phyloP scores from a whole-genome alignment of 2,329 filamentous ascomycete genomes.

The Fusarium sp. region DNA sequence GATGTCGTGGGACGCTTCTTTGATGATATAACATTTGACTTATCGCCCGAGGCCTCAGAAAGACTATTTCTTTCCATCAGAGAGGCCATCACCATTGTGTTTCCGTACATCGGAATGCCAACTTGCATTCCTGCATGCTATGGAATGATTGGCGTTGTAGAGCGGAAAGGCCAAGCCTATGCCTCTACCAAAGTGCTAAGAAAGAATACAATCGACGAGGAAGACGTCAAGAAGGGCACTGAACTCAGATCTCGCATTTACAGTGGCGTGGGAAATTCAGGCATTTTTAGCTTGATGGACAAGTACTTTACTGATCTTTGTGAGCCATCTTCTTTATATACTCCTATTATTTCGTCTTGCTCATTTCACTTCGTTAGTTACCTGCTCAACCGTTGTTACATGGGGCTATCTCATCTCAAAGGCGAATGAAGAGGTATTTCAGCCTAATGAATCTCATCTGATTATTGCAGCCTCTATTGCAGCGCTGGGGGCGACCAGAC shows the following conservation, averaged over 20 bases:
- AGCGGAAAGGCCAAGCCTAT: conserved; percentile 20
- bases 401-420: conserved; percentile 26
- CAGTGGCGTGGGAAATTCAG: conserved; percentile 23
- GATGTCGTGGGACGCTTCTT: conserved; percentile 24
- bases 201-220: conserved; percentile 18
- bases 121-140: conserved; percentile 31
- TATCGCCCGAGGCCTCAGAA: conserved; percentile 7
- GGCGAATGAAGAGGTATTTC: conserved; percentile 17
- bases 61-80: conserved; percentile 8
- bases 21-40: conserved; percentile 21
- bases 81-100: conserved; percentile 28
- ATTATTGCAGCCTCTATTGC: conserved; percentile 19
- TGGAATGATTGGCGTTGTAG: conserved; percentile 31
- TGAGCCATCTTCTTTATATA: neutral
- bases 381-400: conserved; percentile 23
- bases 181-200: conserved; percentile 20
- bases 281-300: conserved; percentile 25
- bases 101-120: conserved; percentile 28
- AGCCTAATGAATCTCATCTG: conserved; percentile 13
- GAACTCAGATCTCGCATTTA: conserved; percentile 22
- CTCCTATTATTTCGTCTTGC: neutral
- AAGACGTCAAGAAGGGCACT: conserved; percentile 5
- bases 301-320: conserved; percentile 29
- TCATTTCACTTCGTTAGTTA: conserved; percentile 5
- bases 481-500: conserved; percentile 12